phyloP scores from a whole-genome alignment of 345 rosid genomes.

The Boechera stricta region DNA sequence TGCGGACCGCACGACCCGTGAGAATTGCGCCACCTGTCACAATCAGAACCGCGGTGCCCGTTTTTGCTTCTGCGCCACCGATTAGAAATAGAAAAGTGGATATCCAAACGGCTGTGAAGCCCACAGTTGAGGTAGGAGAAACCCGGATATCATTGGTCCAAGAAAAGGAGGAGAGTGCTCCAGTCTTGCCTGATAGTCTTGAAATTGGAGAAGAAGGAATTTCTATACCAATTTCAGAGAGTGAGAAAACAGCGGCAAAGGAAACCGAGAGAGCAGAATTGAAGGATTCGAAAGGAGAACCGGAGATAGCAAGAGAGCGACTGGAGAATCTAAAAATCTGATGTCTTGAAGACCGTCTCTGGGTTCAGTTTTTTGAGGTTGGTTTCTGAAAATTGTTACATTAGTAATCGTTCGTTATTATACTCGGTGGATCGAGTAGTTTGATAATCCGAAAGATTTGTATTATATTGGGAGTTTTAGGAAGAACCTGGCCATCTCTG shows the following conservation, averaged over 20 bases:
- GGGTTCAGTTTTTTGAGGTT: constrained; percentile 40
- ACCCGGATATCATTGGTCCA: not conserved
- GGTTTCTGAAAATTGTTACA: constrained; percentile 40
- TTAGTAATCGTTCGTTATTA: constrained; percentile 35
- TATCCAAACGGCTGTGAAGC: constrained; percentile 33
- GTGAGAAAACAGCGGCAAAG: constrained; percentile 31
- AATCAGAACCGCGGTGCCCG: constrained; percentile 74
- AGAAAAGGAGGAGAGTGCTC: constrained; percentile 16
- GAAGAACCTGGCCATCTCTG: constrained; percentile 27
- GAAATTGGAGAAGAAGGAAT: constrained; percentile 31
- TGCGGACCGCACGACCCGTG: constrained; percentile 51
- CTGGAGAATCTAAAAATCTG: constrained; percentile 68
- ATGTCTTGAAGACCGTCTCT: constrained; percentile 20
- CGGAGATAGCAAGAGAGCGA: constrained; percentile 47
- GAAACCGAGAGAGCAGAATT: constrained; percentile 43
- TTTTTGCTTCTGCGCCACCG: constrained; percentile 64
- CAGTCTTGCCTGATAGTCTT: constrained; percentile 35
- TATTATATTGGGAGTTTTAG: constrained; percentile 45
- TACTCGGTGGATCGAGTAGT: constrained; percentile 45
- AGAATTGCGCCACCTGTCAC: constrained; percentile 74
- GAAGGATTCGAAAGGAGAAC: constrained; percentile 45
- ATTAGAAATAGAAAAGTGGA: constrained; percentile 51
- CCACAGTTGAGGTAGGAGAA: constrained; percentile 30
- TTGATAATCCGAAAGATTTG: constrained; percentile 41
- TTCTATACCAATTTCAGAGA: constrained; percentile 2